These are phyloP conservation scores for Lophium mytilinum DNA, from an alignment of 495 filamentous ascomycete genomes.

Conservation along the genomic window DNA sequence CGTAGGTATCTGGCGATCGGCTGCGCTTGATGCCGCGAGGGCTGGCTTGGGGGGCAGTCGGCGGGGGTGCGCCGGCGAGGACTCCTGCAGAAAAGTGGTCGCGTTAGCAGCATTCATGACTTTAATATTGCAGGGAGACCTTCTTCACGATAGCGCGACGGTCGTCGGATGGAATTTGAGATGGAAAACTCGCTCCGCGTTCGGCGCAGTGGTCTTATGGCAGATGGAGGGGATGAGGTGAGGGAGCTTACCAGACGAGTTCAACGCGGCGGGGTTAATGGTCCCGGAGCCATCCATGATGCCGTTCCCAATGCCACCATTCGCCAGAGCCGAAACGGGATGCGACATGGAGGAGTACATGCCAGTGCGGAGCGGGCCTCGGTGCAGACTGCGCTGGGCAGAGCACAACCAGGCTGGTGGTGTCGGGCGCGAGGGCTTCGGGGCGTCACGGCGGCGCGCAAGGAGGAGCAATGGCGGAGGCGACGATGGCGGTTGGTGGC, in stretches of 20 bases:
- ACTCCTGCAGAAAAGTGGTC: constrained; percentile 13
- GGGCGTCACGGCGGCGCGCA: neutral
- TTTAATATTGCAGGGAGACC: too few species aligned
- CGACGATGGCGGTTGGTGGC: neutral
- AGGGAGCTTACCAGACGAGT: constrained; percentile 48
- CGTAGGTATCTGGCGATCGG: constrained; percentile 76
- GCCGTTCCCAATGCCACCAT: constrained; percentile 45
- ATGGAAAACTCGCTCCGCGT: neutral
- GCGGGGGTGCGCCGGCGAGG: constrained; percentile 24
- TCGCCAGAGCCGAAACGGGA: constrained; percentile 16
- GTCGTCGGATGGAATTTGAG: constrained; percentile 6
- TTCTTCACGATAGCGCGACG: constrained; percentile 5
- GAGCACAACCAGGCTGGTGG: neutral
- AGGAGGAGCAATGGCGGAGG: neutral
- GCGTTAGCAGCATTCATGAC: constrained; percentile 10
- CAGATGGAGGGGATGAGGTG: neutral
- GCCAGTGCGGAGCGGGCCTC: constrained; percentile 21
- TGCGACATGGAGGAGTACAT: constrained; percentile 24
- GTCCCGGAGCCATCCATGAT: constrained; percentile 67
- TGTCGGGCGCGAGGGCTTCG: neutral
- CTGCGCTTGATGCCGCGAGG: constrained; percentile 86
- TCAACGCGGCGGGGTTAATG: constrained; percentile 71
- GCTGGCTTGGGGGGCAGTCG: constrained; percentile 43
- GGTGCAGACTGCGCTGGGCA: constrained; percentile 15
- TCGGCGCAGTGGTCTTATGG: neutral